phyloP scores from a whole-genome alignment of 768 basidiomycete genomes.

The Lenzites betulinus region DNA sequence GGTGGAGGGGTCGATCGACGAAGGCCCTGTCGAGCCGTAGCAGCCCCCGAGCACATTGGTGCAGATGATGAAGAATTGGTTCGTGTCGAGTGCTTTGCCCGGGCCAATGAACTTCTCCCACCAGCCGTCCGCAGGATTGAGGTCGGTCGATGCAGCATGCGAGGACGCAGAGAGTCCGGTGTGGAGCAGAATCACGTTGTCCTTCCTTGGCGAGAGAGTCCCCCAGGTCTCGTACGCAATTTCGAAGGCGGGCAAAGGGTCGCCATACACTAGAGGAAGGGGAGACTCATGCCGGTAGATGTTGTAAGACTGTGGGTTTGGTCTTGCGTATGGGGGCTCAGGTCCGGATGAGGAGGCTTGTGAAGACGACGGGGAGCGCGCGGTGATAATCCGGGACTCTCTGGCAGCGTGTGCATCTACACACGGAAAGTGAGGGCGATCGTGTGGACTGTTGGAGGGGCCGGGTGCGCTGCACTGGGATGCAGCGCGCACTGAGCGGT shows the following conservation, averaged over 20 bases:
- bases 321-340: constrained; percentile 81
- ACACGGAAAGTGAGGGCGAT: constrained; percentile 58
- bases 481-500: constrained; percentile 14
- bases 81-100: constrained; percentile 90
- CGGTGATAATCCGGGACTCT: constrained; percentile 53
- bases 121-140: constrained; percentile 88
- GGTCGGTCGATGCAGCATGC: constrained; percentile 81
- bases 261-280: constrained; percentile 61
- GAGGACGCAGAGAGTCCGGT: constrained; percentile 96
- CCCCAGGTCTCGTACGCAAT: constrained; percentile 99
- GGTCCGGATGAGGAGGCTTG: constrained; percentile 54
- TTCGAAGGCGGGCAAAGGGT: constrained; percentile 67
- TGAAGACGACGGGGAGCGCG: constrained; percentile 26
- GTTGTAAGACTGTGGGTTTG: constrained; percentile 72
- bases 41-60: constrained; percentile 97
- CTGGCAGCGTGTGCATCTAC: constrained; percentile 81
- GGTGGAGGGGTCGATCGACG: constrained; percentile 71
- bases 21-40: constrained; percentile 96
- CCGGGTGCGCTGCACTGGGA: constrained; percentile 14
- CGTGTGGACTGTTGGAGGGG: constrained; percentile 13
- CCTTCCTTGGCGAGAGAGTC: constrained; percentile 67
- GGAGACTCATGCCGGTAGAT: constrained; percentile 63
- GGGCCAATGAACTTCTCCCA: constrained; percentile 99
- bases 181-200: constrained; percentile 93
- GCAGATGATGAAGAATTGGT: constrained; percentile 91